phyloP scores from a whole-genome alignment of 2,329 filamentous ascomycete species.

The Diplocarpon rosae region DNA sequence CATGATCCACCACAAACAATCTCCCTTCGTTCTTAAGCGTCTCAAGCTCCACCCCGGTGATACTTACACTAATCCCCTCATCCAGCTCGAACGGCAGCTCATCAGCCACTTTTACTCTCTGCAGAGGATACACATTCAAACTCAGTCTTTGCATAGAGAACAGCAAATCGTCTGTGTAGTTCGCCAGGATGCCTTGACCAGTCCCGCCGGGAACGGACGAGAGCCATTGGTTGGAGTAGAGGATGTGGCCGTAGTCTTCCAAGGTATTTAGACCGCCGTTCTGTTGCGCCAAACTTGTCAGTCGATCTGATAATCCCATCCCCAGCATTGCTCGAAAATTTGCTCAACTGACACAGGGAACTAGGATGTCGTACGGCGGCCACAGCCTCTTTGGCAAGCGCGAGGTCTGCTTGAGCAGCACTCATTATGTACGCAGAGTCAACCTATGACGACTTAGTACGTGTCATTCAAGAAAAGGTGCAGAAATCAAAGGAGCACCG shows the following conservation, averaged over 20 bases:
- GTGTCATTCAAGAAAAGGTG: too few species aligned
- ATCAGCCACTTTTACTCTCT: slow-evolving; percentile 27
- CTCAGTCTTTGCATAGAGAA: slow-evolving; percentile 39
- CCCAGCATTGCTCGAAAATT: background rate
- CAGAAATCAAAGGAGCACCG: too few species aligned
- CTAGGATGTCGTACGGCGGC: too few species aligned
- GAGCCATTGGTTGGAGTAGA: slow-evolving; percentile 34
- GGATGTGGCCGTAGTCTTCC: slow-evolving; percentile 14
- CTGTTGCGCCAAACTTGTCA: background rate
- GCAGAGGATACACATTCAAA: slow-evolving; percentile 31
- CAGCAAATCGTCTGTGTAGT: slow-evolving; percentile 35
- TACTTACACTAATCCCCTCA: slow-evolving; percentile 19
- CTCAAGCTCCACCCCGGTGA: slow-evolving; percentile 24
- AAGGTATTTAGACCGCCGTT: slow-evolving; percentile 11
- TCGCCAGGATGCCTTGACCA: slow-evolving; percentile 30
- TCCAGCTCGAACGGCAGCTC: slow-evolving; percentile 31
- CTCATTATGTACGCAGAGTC: slow-evolving; percentile 1
- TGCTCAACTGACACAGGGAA: background rate
- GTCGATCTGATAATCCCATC: background rate
- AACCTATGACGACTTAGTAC: background rate
- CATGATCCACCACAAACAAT: slow-evolving; percentile 35
- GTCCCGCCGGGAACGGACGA: slow-evolving; percentile 29
- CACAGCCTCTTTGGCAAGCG: too few species aligned
- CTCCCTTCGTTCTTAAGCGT: slow-evolving; percentile 29
- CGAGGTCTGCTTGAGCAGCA: slow-evolving; percentile 1